phyloP scores from a whole-genome alignment of 305 asterid genomes.

The Fraxinus platypoda region DNA sequence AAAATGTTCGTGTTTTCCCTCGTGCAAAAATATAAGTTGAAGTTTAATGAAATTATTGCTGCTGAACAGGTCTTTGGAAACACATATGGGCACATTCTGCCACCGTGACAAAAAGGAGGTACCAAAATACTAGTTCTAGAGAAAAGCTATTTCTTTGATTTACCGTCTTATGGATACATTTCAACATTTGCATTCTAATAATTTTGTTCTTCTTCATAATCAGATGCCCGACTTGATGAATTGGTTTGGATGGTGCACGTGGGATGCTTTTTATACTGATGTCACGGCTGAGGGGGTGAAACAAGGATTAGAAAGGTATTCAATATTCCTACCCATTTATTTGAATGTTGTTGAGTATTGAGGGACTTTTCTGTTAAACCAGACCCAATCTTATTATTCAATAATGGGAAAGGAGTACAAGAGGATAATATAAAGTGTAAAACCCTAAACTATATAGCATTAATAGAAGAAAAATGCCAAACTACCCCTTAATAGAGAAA shows the following conservation, averaged over 20 bases:
- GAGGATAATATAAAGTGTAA: not conserved
- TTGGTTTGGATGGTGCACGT: conserved; percentile 98
- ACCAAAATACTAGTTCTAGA: not conserved
- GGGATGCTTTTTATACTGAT: conserved; percentile 92
- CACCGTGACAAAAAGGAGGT: conserved; percentile 85
- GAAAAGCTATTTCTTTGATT: not conserved
- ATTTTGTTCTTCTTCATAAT: conserved; percentile 24
- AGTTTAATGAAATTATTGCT: conserved; percentile 3
- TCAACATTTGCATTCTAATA: conserved; percentile 8
- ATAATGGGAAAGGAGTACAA: not conserved
- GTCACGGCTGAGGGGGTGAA: conserved; percentile 81
- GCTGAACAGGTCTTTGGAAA: conserved; percentile 55
- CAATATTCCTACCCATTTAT: not conserved
- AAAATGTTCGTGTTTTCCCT: conserved; percentile 1
- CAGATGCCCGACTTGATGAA: conserved; percentile 83
- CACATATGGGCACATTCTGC: conserved; percentile 62
- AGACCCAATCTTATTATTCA: not conserved
- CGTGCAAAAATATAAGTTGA: not conserved
- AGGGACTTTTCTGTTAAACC: not conserved
- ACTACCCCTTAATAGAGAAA: not conserved
- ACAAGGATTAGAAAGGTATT: conserved; percentile 66
- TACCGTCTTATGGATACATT: not conserved
- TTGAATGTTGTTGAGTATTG: not conserved
- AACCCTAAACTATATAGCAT: not conserved
- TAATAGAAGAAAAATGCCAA: not conserved